Conservation (phyloP, 768 basidiomycete species). For the Chalciporus piperatus region DNA sequence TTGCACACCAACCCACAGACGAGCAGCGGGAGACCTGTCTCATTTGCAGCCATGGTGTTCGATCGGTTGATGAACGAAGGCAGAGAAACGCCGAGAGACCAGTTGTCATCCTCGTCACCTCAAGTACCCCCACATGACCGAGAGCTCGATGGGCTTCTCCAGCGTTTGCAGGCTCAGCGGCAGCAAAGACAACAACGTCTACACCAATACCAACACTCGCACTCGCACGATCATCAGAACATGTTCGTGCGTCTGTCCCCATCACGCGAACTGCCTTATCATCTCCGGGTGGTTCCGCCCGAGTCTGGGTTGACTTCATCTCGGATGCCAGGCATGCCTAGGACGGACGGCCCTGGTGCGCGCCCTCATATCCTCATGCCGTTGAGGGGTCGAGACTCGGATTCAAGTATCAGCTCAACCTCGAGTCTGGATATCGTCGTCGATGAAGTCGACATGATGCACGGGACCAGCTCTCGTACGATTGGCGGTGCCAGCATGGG, state of each 20-base stretch:
- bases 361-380: constrained; percentile 13
- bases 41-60: constrained; percentile 19
- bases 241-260: not conserved
- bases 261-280: constrained; percentile 1
- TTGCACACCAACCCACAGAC: constrained; percentile 5
- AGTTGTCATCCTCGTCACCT: constrained; percentile 5
- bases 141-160: constrained; percentile 11
- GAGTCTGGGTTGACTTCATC: constrained; percentile 1
- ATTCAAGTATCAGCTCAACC: constrained; percentile 14
- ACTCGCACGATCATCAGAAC: not conserved
- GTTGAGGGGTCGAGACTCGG: constrained; percentile 16
- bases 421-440: constrained; percentile 10
- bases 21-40: constrained; percentile 12
- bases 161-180: constrained; percentile 16
- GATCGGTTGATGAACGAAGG: constrained; percentile 20
- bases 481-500: not conserved
- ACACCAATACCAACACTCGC: constrained; percentile 1
- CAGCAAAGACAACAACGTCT: constrained; percentile 8
- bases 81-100: constrained; percentile 4
- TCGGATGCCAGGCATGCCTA: not conserved
- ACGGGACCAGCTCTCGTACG: constrained; percentile 6
- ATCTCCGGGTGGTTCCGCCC: constrained; percentile 9
- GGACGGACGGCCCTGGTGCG: constrained; percentile 8
- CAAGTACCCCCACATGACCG: not conserved
- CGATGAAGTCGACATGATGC: constrained; percentile 7